Conservation (phyloP, 805 yeast species). For the Myxozyma monticola region DNA sequence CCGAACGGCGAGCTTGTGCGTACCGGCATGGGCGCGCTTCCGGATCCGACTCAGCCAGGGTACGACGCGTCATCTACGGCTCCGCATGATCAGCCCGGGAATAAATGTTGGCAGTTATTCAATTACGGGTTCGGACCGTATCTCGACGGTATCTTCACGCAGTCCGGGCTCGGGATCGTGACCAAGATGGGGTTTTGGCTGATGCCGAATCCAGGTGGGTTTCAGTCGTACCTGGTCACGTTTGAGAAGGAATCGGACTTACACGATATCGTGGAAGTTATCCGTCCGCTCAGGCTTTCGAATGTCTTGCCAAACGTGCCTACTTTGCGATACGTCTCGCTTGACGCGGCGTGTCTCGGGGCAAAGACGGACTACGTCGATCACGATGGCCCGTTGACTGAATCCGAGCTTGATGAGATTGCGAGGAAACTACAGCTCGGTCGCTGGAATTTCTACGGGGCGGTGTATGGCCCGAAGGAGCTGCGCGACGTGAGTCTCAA, state of each 20-base stretch:
- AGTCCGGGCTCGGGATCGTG: constrained; percentile 10
- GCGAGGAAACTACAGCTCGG: constrained; percentile 6
- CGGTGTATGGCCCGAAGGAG: constrained; percentile 5
- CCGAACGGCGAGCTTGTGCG: constrained; percentile 9
- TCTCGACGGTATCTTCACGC: constrained; percentile 9
- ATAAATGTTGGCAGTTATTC: constrained; percentile 5
- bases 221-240: constrained; percentile 7
- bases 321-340: constrained; percentile 4
- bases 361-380: constrained; percentile 2
- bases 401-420: constrained; percentile 3
- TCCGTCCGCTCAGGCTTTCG: constrained; percentile 11
- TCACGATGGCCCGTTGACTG: constrained; percentile 3
- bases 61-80: not conserved
- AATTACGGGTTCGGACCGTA: constrained; percentile 12
- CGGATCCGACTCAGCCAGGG: constrained; percentile 8
- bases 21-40: constrained; percentile 16
- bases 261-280: not conserved
- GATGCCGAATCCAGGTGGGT: constrained; percentile 16
- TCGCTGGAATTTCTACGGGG: constrained; percentile 16
- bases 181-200: constrained; percentile 14
- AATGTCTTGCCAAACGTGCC: constrained; percentile 14
- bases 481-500: constrained; percentile 7
- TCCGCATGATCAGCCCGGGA: constrained; percentile 3
- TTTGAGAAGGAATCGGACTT: constrained; percentile 9
- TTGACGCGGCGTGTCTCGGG: constrained; percentile 8